Evolutionary conservation across 768 basidiomycete genomes (phyloP), one percentile per base, ranked within the genome.

Genomic region (Trametes maxima): DNA sequence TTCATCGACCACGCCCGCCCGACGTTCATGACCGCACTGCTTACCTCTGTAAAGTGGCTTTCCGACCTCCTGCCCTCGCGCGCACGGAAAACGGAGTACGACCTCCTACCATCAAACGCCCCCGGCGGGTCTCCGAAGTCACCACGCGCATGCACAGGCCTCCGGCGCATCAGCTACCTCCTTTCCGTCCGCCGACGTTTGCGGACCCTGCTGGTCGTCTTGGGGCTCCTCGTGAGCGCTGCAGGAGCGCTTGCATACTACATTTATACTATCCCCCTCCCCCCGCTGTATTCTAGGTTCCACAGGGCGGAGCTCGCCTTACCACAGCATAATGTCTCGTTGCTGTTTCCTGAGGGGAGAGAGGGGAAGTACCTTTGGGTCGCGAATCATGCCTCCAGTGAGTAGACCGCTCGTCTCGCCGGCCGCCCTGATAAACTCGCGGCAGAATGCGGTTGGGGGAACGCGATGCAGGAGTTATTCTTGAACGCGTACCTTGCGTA

Each of bases 261-360:
- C 19, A 36, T 62, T 25, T 53, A 64, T 55, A 60, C 65, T 14
- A 39, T 56, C 17, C 63, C 37, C 17, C 63, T 70, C 0, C 82
- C 83, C 0, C 82, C 83, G 2, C 71, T 82, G 19, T 84, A 79
- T 60, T 73, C 77, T 50, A 67, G 71, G 21, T 84, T 77, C 65
- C 75, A 76, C 43, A 70, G 75, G 46, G 76, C 74, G 28, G 83
- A 85, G 67, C 73, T 78, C 44, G 65, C 51, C 8, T 70, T 85
- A 1, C 80, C 81, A 0, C 83, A 85, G 50, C 80, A 83, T 62
- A 68, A 78, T 56, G 63, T 70, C 0, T 73, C 74, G 0, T 63
- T 77, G 3, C 75, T 77, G 0, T 75, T 70, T 40, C 79, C 79
- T 2, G 77, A 81, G 39, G 80, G 79, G 0, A 65, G 67, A 5